phyloP scores from a whole-genome alignment of 768 basidiomycete species.

The Tulasnella sp. region DNA sequence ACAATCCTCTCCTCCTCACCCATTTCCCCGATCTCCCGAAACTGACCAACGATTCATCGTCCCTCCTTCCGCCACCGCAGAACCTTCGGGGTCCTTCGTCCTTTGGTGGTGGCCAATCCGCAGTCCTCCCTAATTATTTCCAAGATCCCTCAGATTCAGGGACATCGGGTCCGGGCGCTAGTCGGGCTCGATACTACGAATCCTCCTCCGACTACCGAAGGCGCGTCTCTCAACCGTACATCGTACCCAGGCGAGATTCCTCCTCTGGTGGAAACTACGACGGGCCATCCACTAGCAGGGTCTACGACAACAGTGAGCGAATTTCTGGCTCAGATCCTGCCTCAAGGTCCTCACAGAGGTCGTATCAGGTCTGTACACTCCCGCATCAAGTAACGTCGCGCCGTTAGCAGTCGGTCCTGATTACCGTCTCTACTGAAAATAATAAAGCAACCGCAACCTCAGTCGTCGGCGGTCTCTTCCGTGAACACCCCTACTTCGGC shows the following conservation, averaged over 20 bases:
- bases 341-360: conserved; percentile 1
- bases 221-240: not conserved
- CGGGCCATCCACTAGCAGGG: not conserved
- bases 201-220: conserved; percentile 2
- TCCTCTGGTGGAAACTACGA: not conserved
- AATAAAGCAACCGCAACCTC: not conserved
- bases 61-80: not conserved
- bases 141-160: not conserved
- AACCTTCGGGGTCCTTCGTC: not conserved
- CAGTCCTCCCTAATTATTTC: not conserved
- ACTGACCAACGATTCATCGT: not conserved
- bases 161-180: not conserved
- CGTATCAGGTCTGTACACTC: not conserved
- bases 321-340: conserved; percentile 1
- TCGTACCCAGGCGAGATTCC: not conserved
- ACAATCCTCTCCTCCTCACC: not conserved
- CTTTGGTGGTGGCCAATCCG: not conserved
- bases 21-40: not conserved
- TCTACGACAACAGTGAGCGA: not conserved
- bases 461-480: not conserved
- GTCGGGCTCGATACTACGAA: conserved; percentile 1
- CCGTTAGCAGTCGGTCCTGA: not conserved
- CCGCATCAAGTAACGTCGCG: not conserved
- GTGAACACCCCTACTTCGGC: not conserved
- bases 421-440: not conserved